Evolutionary conservation across 2,329 filamentous ascomycete species (phyloP), one percentile per base, ranked within the genome.

Genomic region (Dendryphion nanum): DNA sequence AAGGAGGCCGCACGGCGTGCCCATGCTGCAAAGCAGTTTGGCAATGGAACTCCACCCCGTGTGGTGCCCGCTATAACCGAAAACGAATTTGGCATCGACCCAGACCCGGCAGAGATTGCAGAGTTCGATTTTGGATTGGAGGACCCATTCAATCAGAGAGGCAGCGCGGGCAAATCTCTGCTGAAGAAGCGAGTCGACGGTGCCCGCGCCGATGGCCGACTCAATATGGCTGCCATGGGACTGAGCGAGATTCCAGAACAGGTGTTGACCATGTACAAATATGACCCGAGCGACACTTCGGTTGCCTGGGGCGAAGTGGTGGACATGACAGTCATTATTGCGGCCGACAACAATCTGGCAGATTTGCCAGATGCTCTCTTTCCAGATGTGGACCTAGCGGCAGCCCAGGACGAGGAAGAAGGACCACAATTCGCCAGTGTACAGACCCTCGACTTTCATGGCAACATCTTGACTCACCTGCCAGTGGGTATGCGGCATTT

Each of bases 291-390:
- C 38, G 79, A 83, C 24, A 74, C 72, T 10, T 71, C 77, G 16
- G 78, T 82, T 8, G 81, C 83, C 21, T 97, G 93, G 93, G 89
- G 89, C 2, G 91, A 97, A 64, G 85, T 86, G 42, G 88, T 97
- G 8, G 91, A 97, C 58, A 69, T 97, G 31, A 85, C 83, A 1
- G 82, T 85, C 44, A 82, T 97, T 34, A 80, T 93, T 47, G 89
- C 86, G 5, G 89, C 91, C 6, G 89, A 95, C 57, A 97, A 98
- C 56, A 87, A 95, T 55, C 66, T 98, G 33, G 81, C 87, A 53
- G 72, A 74, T 20, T 73, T 97, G 21, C 78, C 81, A 2, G 86
- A 93, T 14, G 70, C 73, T 2, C 72, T 89, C 14, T 96, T 97
- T 51, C 90, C 91, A 0, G 89, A 96, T 51, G 66, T 75, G 15